phyloP scores from a whole-genome alignment of 169 alveolate species.

The Miamiensis avidus region DNA sequence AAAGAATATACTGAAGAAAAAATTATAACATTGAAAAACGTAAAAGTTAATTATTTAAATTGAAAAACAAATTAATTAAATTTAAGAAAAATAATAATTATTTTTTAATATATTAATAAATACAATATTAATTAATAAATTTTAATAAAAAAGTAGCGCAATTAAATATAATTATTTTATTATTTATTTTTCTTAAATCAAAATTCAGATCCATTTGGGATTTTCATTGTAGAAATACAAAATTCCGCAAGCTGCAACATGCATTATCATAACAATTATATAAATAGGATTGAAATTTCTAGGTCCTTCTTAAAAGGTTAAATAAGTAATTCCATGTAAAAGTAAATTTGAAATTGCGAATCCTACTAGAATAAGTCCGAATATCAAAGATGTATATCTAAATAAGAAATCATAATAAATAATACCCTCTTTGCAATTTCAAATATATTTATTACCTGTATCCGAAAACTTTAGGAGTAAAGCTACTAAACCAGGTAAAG shows the following conservation, averaged over 20 bases:
- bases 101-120: too few species aligned
- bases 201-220: not conserved
- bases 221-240: too few species aligned
- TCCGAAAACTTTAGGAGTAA: slow-evolving; percentile 26
- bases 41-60: too few species aligned
- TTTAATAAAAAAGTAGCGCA: too few species aligned
- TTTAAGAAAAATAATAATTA: too few species aligned
- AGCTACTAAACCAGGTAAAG: slow-evolving; percentile 28
- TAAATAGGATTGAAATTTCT: too few species aligned
- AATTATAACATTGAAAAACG: too few species aligned
- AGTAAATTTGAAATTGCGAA: slow-evolving; percentile 24
- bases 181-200: too few species aligned
- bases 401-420: not conserved
- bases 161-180: too few species aligned
- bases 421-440: not conserved
- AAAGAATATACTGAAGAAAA: too few species aligned
- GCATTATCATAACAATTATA: too few species aligned
- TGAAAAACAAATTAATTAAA: too few species aligned
- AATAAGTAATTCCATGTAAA: not conserved
- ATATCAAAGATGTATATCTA: not conserved
- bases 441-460: slow-evolving; percentile 2
- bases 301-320: not conserved
- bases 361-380: slow-evolving; percentile 24
- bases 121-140: not conserved
- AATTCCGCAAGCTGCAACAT: not conserved